Base-by-base conservation (phyloP, 1,284 basidiomycete species). In the Phaffia rhodozyma region DNA sequence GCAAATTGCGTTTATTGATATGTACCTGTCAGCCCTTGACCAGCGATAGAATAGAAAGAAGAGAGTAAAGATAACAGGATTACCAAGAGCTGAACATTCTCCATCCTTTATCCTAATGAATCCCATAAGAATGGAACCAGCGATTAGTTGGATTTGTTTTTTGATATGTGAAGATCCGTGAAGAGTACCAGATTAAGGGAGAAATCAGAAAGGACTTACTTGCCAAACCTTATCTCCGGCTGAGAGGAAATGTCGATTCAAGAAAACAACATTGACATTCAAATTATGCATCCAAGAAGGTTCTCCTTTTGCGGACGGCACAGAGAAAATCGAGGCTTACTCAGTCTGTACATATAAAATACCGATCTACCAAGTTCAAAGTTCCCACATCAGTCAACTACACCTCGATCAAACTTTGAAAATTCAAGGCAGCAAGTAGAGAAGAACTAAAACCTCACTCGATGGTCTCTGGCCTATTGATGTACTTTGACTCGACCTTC, bases 221-320 rank as follows among this genome's bases (percentile, higher is more conserved):
- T 80, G 79, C 81, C 81, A 82, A 63, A 74, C 75, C 6, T 71
- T 70, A 70, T 82, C 79, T 25, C 81, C 81, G 0, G 81, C 81
- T 21, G 7, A n/a, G n/a, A n/a, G 13, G n/a, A 23, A 9, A 32
- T 30, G 5, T 13, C 25, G n/a, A 59, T 18, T 16, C 2, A 43
- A 43, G 38, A 16, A 34, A 9, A 34, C 9, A 34, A 11, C 2
- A 43, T 11, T 11, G 6, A 16, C 13, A 11, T 16, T 43, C 38
- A 7, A 11, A 7, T 43, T 43, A 16, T 7, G 16, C 5, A 43
- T 43, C 13, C 13, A 16, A 16, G 2, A 11, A 11, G 16, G 16
- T 43, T 11, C 13, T 43, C 13, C 2, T 7, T 43, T 16, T 43
- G 13, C 5, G 13, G 2, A 43, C 5, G 16, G 5, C 5, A 43